phyloP scores from a whole-genome alignment of 2,329 filamentous ascomycete genomes.

The Piedraia hortae region DNA sequence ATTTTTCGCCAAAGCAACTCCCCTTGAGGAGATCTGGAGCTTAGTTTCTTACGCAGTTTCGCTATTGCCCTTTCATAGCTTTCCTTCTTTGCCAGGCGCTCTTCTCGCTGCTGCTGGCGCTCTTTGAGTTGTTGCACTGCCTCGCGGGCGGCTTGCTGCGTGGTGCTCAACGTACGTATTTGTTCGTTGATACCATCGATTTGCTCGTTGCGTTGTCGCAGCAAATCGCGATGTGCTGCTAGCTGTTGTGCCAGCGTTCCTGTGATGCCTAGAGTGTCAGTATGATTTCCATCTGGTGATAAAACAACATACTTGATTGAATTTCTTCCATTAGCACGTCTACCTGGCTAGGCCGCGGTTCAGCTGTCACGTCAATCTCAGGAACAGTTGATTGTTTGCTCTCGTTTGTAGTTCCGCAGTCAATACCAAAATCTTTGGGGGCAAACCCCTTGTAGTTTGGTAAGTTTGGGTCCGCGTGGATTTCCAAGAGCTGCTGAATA shows the following conservation, averaged over 20 bases:
- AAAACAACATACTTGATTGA: too few species aligned
- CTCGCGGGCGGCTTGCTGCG: conserved; percentile 50
- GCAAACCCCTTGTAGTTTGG: conserved; percentile 70
- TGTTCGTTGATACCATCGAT: conserved; percentile 60
- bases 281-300: conserved; percentile 1
- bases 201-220: conserved; percentile 56
- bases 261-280: conserved; percentile 37
- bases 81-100: conserved; percentile 38
- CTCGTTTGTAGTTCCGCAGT: too few species aligned
- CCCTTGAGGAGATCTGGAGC: too few species aligned
- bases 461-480: conserved; percentile 79
- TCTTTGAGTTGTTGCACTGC: conserved; percentile 42
- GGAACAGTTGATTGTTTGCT: too few species aligned
- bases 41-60: conserved; percentile 23
- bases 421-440: conserved; percentile 84
- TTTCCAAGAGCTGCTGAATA: conserved; percentile 85
- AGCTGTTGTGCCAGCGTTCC: conserved; percentile 57
- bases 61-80: conserved; percentile 46
- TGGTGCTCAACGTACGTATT: conserved; percentile 52
- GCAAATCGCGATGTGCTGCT: conserved; percentile 49
- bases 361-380: too few species aligned
- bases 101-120: conserved; percentile 35
- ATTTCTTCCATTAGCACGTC: too few species aligned
- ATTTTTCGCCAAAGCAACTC: too few species aligned
- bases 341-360: too few species aligned